Evolutionary conservation across 441 rosid genomes (phyloP).

Genomic region (Pelargonium citronellum): DNA sequence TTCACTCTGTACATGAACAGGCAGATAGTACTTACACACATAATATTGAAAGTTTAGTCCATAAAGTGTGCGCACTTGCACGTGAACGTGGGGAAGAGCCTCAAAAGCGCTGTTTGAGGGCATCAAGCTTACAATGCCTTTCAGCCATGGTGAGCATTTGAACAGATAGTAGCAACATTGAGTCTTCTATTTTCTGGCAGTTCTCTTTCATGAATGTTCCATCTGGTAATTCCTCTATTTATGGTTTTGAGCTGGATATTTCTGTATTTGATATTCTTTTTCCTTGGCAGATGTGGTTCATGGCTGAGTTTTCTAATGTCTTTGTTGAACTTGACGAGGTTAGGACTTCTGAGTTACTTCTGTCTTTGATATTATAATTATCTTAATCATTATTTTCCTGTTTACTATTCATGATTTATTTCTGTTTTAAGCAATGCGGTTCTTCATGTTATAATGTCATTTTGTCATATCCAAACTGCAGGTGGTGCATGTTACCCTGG

Average conservation of each 20-base stretch:
- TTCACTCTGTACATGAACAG: slow-evolving; percentile 39
- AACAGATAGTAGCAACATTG: background rate
- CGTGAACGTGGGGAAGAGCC: slow-evolving; percentile 48
- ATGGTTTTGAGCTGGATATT: slow-evolving; percentile 9
- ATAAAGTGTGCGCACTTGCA: slow-evolving; percentile 64
- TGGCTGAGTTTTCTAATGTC: slow-evolving; percentile 66
- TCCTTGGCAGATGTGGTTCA: slow-evolving; percentile 78
- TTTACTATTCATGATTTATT: background rate
- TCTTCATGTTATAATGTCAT: background rate
- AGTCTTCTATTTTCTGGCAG: background rate
- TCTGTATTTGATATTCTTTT: slow-evolving; percentile 11
- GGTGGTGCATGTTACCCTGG: slow-evolving; percentile 76
- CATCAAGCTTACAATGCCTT: slow-evolving; percentile 86
- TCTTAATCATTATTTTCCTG: background rate
- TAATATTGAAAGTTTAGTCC: slow-evolving; percentile 68
- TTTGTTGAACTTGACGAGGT: slow-evolving; percentile 81
- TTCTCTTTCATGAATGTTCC: background rate
- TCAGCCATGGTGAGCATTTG: slow-evolving; percentile 65
- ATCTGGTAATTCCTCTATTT: background rate
- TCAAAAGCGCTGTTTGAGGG: slow-evolving; percentile 44
- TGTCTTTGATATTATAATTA: background rate
- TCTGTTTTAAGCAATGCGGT: background rate
- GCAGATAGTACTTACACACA: slow-evolving; percentile 70
- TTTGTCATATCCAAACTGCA: slow-evolving; percentile 27
- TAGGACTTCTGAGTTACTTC: slow-evolving; percentile 19